Evolutionary conservation across 2,329 filamentous ascomycete genomes (phyloP), one percentile per base, ranked within the genome.

Genomic region (Botrytis fragariae): DNA sequence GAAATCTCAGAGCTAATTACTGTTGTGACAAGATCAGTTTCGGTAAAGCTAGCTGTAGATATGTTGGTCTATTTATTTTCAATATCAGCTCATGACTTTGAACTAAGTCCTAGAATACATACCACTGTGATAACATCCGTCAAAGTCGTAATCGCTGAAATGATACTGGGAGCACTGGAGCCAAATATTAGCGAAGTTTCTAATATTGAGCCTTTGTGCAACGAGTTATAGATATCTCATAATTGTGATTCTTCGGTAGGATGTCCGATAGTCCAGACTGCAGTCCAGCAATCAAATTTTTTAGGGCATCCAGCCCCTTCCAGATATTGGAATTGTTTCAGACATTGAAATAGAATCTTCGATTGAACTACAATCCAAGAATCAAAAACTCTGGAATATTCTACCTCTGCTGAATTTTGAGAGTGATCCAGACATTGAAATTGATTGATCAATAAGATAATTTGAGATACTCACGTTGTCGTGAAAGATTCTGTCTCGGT

Each of bases 401-500:
- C 35, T 25, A 35, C 35, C 8, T 61, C 35, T 39, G 25, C 35
- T n/a, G 35, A 61, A 22, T 10, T 8, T 39, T 61, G 25, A 54
- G 48, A 54, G 2, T 3, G 25, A 7, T 3, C 48, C 25, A n/a
- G 48, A 54, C 6, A n/a, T 6, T 54, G 22, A n/a, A 54, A 16
- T 6, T 5, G 48, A 4, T n/a, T 4, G 25, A n/a, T 51, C 7
- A 14, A 32, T 42, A 5, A 42, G 42, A 3, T 14, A 18, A 29
- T 14, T n/a, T 35, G 12, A 18, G 5, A 2, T n/a, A 72, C 69
- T 65, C 22, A 72, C 69, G 60, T 72, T 37, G 60, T 63, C 20
- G 69, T 72, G 37, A 72, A 37, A 18, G 61, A 72, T 35, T 72
- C 60, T 9, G 60, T 72, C 45, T 65, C 45, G 2, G 70, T 72